Evolutionary conservation across 441 rosid species (phyloP).

Genomic region (Melastoma candidum): DNA sequence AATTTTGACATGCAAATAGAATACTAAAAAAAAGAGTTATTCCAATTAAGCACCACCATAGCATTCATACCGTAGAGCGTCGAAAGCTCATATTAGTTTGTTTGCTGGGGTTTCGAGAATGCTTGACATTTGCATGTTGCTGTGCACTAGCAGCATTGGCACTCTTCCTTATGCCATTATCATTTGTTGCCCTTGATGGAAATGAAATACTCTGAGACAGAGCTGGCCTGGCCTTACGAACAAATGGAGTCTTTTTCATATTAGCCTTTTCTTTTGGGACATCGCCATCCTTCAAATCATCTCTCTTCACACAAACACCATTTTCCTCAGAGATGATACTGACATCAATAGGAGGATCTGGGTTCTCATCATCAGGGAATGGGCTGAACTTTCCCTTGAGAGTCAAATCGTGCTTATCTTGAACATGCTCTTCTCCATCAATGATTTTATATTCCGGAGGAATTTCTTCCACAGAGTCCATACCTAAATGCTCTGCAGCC

Average conservation of each 20-base stretch:
- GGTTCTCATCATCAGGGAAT: too few relatives aligned
- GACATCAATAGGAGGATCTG: too few relatives aligned
- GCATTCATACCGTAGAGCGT: constrained; percentile 31
- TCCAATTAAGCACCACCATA: constrained; percentile 3
- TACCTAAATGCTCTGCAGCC: constrained; percentile 16
- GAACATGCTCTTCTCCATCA: too few relatives aligned
- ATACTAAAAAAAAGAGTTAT: background rate
- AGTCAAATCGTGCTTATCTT: too few relatives aligned
- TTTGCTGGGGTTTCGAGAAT: constrained; percentile 26
- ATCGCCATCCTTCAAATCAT: constrained; percentile 19
- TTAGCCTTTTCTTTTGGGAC: constrained; percentile 23
- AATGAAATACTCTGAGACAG: constrained; percentile 66
- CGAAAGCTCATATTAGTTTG: constrained; percentile 22
- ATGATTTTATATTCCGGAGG: constrained; percentile 9
- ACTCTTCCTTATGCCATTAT: constrained; percentile 44
- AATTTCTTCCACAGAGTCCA: constrained; percentile 46
- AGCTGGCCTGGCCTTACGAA: constrained; percentile 31
- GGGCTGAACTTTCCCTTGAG: too few relatives aligned
- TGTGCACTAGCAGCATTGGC: constrained; percentile 27
- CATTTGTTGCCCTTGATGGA: constrained; percentile 38
- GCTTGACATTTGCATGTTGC: constrained; percentile 30
- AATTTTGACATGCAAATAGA: background rate
- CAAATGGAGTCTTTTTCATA: constrained; percentile 24
- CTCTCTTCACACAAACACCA: too few relatives aligned
- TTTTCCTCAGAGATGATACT: too few relatives aligned